Conservation (phyloP, 2,329 filamentous ascomycete genomes). For the Thielaviopsis musarum region DNA sequence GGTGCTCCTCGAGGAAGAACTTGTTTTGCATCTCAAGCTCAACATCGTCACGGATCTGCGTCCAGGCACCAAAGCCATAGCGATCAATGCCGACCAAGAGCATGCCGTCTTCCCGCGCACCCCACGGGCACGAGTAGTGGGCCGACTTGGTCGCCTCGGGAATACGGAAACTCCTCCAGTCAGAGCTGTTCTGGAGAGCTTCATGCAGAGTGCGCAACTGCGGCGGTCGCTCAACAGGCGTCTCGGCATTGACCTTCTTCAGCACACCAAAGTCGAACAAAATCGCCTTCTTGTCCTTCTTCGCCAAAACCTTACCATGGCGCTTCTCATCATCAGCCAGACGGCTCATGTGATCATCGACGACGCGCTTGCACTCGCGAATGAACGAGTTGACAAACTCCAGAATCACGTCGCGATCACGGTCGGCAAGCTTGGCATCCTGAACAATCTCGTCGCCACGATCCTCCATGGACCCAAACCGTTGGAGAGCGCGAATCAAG, state of each 20-base stretch:
- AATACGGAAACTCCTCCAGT: slow-evolving; percentile 69
- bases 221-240: slow-evolving; percentile 75
- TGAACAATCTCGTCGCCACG: slow-evolving; percentile 73
- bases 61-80: slow-evolving; percentile 93
- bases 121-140: slow-evolving; percentile 84
- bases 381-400: slow-evolving; percentile 62
- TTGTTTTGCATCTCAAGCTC: slow-evolving; percentile 79
- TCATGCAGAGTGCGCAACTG: slow-evolving; percentile 75
- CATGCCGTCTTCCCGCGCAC: slow-evolving; percentile 90
- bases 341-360: slow-evolving; percentile 51
- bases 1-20: slow-evolving; percentile 91
- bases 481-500: slow-evolving; percentile 76
- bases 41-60: slow-evolving; percentile 77
- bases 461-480: slow-evolving; percentile 81
- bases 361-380: slow-evolving; percentile 35
- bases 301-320: slow-evolving; percentile 66
- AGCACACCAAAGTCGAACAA: slow-evolving; percentile 87
- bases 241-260: slow-evolving; percentile 91
- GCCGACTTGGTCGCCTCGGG: slow-evolving; percentile 84
- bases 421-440: slow-evolving; percentile 68
- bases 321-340: slow-evolving; percentile 70
- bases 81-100: slow-evolving; percentile 82
- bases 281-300: slow-evolving; percentile 96
- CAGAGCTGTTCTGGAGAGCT: slow-evolving; percentile 46
- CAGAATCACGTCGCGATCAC: slow-evolving; percentile 66